These are phyloP conservation scores for Atkinsonella texensis DNA, from an alignment of 2,329 filamentous ascomycete genomes.

Conservation along the genomic window DNA sequence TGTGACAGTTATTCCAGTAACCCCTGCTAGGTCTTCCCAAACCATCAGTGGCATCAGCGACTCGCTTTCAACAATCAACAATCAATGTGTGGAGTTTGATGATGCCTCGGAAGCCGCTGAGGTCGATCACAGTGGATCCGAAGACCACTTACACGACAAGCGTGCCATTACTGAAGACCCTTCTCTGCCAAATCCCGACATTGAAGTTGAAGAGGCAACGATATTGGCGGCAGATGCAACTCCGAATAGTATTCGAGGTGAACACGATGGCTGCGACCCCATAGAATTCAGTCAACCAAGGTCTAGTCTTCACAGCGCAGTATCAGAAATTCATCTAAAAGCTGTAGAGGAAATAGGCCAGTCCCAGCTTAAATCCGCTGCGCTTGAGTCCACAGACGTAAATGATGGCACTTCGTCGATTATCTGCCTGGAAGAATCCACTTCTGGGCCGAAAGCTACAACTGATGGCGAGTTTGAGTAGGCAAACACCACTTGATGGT, in stretches of 20 bases:
- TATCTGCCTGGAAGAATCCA: not conserved
- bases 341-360: not conserved
- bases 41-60: not conserved
- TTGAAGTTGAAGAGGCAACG: too few relatives aligned
- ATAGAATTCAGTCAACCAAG: not conserved
- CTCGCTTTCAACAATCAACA: not conserved
- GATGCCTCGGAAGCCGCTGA: too few relatives aligned
- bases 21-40: not conserved
- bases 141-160: too few relatives aligned
- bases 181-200: too few relatives aligned
- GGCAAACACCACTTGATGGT: too few relatives aligned
- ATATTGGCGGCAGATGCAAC: too few relatives aligned
- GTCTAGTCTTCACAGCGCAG: not conserved
- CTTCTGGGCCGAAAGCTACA: not conserved
- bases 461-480: not conserved
- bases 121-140: too few relatives aligned
- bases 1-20: not conserved
- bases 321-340: not conserved
- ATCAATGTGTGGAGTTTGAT: too few relatives aligned
- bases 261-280: too few relatives aligned
- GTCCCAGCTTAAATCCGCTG: not conserved
- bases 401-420: not conserved
- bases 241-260: too few relatives aligned
- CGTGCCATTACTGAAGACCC: too few relatives aligned
- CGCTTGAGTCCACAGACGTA: not conserved